Conservation (phyloP, 306 rosid species). For the Phaseolus lunatus region DNA sequence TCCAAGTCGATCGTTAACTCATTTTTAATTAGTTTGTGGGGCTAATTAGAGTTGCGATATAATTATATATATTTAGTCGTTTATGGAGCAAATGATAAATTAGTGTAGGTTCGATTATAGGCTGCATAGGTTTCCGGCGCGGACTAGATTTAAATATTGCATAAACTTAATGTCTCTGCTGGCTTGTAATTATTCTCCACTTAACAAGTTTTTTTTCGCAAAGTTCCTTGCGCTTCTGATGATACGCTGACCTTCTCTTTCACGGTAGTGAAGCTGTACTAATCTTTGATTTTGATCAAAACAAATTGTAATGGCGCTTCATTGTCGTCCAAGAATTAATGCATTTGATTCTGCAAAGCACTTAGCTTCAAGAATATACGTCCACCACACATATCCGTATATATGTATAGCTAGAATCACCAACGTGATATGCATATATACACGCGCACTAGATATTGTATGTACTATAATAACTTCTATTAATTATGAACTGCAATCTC, state of each 20-base stretch:
- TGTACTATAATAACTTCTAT: not conserved
- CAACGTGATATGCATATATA: not conserved
- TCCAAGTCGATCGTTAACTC: slow-evolving; percentile 19
- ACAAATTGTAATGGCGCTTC: slow-evolving; percentile 38
- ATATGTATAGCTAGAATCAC: not conserved
- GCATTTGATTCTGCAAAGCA: slow-evolving; percentile 44
- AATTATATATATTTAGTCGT: slow-evolving; percentile 10
- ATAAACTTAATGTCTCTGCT: slow-evolving; percentile 43
- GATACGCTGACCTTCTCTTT: slow-evolving; percentile 12
- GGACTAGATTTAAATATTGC: slow-evolving; percentile 48
- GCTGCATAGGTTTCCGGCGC: slow-evolving; percentile 50
- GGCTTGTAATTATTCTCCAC: slow-evolving; percentile 53
- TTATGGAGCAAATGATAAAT: slow-evolving; percentile 38
- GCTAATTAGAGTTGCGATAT: slow-evolving; percentile 24
- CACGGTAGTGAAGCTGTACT: slow-evolving; percentile 38
- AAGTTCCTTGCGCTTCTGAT: slow-evolving; percentile 41
- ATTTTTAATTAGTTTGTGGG: slow-evolving; percentile 39
- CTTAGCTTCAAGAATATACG: slow-evolving; percentile 41
- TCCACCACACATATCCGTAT: not conserved
- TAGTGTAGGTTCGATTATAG: slow-evolving; percentile 44
- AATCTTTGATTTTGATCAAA: slow-evolving; percentile 35
- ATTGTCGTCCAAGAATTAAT: slow-evolving; percentile 35
- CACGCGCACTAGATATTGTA: not conserved
- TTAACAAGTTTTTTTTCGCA: slow-evolving; percentile 26
- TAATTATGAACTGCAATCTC: not conserved